Evolutionary conservation across 495 filamentous ascomycete species (phyloP).

Genomic region (Viridothelium virens): DNA sequence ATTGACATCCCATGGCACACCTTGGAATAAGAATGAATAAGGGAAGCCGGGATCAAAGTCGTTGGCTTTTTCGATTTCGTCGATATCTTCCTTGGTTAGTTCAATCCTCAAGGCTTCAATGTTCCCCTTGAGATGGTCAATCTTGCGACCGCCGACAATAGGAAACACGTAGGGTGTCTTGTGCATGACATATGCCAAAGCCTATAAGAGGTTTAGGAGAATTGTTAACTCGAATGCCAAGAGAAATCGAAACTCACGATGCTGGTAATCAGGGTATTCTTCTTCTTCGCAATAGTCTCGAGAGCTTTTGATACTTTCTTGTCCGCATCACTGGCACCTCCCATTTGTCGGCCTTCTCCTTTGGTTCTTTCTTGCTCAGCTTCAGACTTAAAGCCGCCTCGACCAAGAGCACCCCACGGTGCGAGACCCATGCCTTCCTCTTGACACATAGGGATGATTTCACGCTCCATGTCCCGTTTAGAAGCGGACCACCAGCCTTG

Average conservation of each 20-base stretch:
- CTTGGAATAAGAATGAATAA: constrained; percentile 1
- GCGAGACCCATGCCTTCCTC: constrained; percentile 34
- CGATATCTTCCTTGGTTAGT: constrained; percentile 51
- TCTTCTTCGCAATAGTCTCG: constrained; percentile 22
- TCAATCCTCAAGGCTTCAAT: constrained; percentile 53
- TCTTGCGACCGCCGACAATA: constrained; percentile 57
- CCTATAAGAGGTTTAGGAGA: constrained; percentile 24
- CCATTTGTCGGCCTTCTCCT: constrained; percentile 31
- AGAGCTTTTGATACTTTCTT: constrained; percentile 16
- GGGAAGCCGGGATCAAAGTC: constrained; percentile 59
- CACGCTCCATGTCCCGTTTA: constrained; percentile 42
- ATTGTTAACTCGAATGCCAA: constrained; percentile 34
- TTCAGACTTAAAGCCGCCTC: constrained; percentile 33
- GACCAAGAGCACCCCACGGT: constrained; percentile 35
- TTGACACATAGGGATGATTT: constrained; percentile 49
- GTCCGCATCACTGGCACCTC: constrained; percentile 10
- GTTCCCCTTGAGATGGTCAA: constrained; percentile 57
- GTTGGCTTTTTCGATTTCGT: constrained; percentile 53
- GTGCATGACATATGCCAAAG: constrained; percentile 64
- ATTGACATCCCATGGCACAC: not conserved
- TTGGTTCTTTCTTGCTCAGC: constrained; percentile 28
- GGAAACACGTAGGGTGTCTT: constrained; percentile 70
- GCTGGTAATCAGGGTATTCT: constrained; percentile 16
- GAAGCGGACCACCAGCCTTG: constrained; percentile 54
- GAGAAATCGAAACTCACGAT: constrained; percentile 11